Evolutionary conservation across 768 basidiomycete genomes (phyloP).

Genomic region (Leccinum uliginosum): DNA sequence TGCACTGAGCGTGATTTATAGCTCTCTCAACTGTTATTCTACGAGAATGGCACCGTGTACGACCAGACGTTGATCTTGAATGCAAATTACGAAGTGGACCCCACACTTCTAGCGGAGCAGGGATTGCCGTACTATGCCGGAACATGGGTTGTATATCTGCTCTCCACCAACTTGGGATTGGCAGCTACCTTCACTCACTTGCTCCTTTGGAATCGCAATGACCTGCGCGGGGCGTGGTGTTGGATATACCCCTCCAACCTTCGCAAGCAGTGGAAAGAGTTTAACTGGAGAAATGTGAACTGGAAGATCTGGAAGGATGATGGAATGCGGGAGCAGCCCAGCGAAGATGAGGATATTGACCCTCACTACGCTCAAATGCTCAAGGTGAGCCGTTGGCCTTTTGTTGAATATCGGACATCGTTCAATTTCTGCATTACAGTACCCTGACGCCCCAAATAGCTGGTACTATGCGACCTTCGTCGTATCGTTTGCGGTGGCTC

Average conservation of each 20-base stretch:
- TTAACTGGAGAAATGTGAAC: slow-evolving; percentile 32
- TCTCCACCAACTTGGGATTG: slow-evolving; percentile 24
- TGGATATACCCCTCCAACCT: slow-evolving; percentile 38
- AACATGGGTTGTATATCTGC: slow-evolving; percentile 20
- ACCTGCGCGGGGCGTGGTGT: slow-evolving; percentile 42
- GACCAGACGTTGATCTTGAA: slow-evolving; percentile 52
- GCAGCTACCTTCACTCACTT: slow-evolving; percentile 53
- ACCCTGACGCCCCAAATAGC: slow-evolving; percentile 30
- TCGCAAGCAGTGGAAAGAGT: slow-evolving; percentile 21
- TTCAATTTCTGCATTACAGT: slow-evolving; percentile 15
- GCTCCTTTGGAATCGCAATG: slow-evolving; percentile 49
- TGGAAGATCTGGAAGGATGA: slow-evolving; percentile 34
- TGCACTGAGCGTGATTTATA: slow-evolving; percentile 11
- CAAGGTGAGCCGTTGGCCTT: slow-evolving; percentile 17
- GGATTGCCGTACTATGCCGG: slow-evolving; percentile 32
- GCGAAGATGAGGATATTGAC: slow-evolving; percentile 41
- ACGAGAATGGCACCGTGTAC: slow-evolving; percentile 48
- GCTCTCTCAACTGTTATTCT: slow-evolving; percentile 48
- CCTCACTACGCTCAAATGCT: slow-evolving; percentile 54
- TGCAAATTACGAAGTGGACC: slow-evolving; percentile 48
- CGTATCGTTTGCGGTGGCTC: slow-evolving; percentile 43
- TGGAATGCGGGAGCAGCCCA: slow-evolving; percentile 23
- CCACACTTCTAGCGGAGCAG: slow-evolving; percentile 40
- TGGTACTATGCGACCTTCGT: slow-evolving; percentile 31
- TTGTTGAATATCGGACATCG: neutral